Evolutionary conservation across 345 rosid genomes (phyloP).

Genomic region (Theobroma cacao): DNA sequence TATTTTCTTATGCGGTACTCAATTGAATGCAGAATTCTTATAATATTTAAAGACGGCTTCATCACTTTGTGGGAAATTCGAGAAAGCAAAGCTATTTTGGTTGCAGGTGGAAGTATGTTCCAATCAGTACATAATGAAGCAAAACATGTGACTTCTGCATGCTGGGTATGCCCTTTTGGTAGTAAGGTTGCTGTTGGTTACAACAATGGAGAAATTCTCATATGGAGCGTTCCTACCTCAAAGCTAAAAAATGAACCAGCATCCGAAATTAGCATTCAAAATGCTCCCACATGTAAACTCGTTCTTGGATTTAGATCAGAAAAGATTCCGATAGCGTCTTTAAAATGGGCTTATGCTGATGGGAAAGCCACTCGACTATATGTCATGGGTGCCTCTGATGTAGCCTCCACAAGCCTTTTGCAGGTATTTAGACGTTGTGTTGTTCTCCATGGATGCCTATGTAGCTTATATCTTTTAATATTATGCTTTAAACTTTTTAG

Average conservation of each 20-base stretch:
- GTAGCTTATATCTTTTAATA: neutral
- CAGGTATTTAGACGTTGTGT: conserved; percentile 41
- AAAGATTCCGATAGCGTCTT: conserved; percentile 59
- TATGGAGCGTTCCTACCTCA: conserved; percentile 57
- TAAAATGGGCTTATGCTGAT: conserved; percentile 70
- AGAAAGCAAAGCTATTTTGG: conserved; percentile 57
- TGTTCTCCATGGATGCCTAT: neutral
- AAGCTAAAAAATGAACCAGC: conserved; percentile 38
- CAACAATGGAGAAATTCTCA: conserved; percentile 70
- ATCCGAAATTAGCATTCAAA: conserved; percentile 37
- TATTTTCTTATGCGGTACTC: neutral
- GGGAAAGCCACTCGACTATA: conserved; percentile 77
- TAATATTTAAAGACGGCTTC: conserved; percentile 68
- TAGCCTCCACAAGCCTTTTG: conserved; percentile 47
- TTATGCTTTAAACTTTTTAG: neutral
- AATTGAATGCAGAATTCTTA: conserved; percentile 56
- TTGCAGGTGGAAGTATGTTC: conserved; percentile 53
- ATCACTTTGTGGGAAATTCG: conserved; percentile 72
- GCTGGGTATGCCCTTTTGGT: conserved; percentile 89
- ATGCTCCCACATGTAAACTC: conserved; percentile 55
- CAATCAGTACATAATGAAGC: conserved; percentile 51
- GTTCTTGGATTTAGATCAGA: conserved; percentile 84
- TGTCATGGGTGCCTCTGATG: conserved; percentile 52
- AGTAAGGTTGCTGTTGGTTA: conserved; percentile 82
- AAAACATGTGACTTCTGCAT: conserved; percentile 76